A percentile compares a stretch with the other conserved stretches of the same genome.
These are phyloP conservation scores for Endotrypanum monterogeii DNA, from an alignment of 208 protist genomes.

Conservation along the genomic window DNA sequence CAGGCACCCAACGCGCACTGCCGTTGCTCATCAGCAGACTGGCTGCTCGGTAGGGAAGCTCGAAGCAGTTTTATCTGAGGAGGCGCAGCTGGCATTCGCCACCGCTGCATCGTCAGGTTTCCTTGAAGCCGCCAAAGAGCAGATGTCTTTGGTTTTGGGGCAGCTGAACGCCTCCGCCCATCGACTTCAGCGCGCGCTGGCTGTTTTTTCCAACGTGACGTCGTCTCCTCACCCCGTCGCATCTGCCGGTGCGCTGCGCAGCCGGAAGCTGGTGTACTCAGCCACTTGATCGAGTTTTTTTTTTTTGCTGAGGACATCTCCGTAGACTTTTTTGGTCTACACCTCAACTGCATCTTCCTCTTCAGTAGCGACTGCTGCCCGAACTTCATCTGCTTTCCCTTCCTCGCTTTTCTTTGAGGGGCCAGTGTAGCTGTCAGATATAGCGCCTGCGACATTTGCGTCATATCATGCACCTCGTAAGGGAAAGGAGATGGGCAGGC, in stretches of 20 bases:
- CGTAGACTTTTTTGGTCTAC: not conserved
- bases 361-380: not conserved
- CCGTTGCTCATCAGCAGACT: constrained; percentile 24
- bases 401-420: not conserved
- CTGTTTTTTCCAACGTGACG: not conserved
- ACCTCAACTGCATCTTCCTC: not conserved
- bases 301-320: constrained; percentile 6
- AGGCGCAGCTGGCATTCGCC: not conserved
- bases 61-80: constrained; percentile 22
- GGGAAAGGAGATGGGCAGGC: not conserved
- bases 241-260: not conserved
- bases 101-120: not conserved
- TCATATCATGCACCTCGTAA: not conserved
- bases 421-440: not conserved
- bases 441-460: not conserved
- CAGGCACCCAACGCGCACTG: constrained; percentile 18
- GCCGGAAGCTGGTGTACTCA: not conserved
- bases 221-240: not conserved
- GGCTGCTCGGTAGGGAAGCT: constrained; percentile 9
- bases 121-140: constrained; percentile 10
- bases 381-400: not conserved
- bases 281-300: constrained; percentile 3
- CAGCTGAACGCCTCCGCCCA: constrained; percentile 12
- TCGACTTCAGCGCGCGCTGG: constrained; percentile 15
- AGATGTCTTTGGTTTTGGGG: constrained; percentile 5